Conservation (phyloP, 352 stramenopile species). For the Pythium phragmiticola region DNA sequence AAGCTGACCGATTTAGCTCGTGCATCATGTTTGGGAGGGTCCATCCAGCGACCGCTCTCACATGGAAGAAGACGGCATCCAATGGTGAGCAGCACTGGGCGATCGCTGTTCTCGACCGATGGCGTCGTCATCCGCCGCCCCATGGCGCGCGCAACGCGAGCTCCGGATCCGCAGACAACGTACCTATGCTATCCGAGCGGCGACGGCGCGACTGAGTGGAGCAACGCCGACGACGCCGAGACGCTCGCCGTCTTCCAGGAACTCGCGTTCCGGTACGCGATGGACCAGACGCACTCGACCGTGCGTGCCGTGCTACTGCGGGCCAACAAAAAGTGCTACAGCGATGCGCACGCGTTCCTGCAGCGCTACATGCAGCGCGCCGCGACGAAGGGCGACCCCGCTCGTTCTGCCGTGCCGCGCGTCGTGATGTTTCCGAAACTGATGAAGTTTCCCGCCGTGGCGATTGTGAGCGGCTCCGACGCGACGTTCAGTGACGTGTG, state of each 20-base stretch:
- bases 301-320: conserved; percentile 62
- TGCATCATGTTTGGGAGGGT: conserved; percentile 1
- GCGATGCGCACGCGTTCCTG: conserved; percentile 60
- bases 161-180: neutral
- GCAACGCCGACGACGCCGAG: conserved; percentile 19
- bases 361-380: conserved; percentile 41
- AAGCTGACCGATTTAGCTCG: neutral
- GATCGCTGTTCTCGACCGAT: conserved; percentile 5
- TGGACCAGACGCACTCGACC: conserved; percentile 45
- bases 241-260: conserved; percentile 41
- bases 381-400: neutral
- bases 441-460: conserved; percentile 33
- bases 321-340: conserved; percentile 71
- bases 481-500: conserved; percentile 76
- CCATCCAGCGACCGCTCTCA: neutral
- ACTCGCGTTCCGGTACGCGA: conserved; percentile 63
- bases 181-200: neutral
- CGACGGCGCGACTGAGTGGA: neutral
- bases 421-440: conserved; percentile 25
- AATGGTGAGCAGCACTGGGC: neutral
- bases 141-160: neutral
- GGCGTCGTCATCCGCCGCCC: conserved; percentile 16
- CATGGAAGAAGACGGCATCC: neutral
- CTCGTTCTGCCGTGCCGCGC: neutral
- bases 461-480: conserved; percentile 67